phyloP scores from a whole-genome alignment of 176 grass and related monocot species.

The Oryza coarctata region DNA sequence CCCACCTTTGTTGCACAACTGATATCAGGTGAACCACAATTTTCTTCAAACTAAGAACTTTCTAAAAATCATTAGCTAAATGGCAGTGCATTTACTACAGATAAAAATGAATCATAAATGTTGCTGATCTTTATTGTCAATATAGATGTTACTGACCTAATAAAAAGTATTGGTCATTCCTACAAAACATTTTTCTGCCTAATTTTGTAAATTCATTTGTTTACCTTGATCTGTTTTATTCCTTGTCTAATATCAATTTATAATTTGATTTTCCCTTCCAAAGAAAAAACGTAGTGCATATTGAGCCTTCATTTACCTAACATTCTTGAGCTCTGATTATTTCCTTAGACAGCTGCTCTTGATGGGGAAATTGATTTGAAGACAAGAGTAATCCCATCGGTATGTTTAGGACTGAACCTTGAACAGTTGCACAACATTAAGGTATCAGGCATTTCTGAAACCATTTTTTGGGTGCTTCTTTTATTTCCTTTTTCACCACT shows the following conservation, averaged over 20 bases:
- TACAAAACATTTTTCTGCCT: too few species aligned
- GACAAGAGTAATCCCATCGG: slow-evolving; percentile 68
- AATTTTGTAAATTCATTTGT: slow-evolving; percentile 16
- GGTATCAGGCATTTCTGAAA: slow-evolving; percentile 42
- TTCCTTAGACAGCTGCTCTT: slow-evolving; percentile 85
- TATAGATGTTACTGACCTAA: background rate
- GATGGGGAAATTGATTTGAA: slow-evolving; percentile 98
- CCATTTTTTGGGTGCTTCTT: slow-evolving; percentile 16
- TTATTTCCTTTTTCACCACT: slow-evolving; percentile 30
- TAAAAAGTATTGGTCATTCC: background rate
- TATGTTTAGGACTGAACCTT: slow-evolving; percentile 69
- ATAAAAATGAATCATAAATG: background rate
- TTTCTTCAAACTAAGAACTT: background rate
- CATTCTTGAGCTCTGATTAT: slow-evolving; percentile 38
- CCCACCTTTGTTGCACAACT: background rate
- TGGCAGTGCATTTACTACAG: background rate
- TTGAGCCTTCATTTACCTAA: slow-evolving; percentile 15
- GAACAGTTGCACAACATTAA: slow-evolving; percentile 95
- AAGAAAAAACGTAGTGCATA: background rate
- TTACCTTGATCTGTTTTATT: slow-evolving; percentile 11
- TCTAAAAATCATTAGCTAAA: background rate
- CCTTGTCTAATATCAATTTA: background rate
- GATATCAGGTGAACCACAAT: background rate
- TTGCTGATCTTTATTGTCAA: too few species aligned
- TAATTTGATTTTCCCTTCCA: background rate